Evolutionary conservation across 352 stramenopile genomes (phyloP).

Genomic region (Phytophthora macrochlamydospora): DNA sequence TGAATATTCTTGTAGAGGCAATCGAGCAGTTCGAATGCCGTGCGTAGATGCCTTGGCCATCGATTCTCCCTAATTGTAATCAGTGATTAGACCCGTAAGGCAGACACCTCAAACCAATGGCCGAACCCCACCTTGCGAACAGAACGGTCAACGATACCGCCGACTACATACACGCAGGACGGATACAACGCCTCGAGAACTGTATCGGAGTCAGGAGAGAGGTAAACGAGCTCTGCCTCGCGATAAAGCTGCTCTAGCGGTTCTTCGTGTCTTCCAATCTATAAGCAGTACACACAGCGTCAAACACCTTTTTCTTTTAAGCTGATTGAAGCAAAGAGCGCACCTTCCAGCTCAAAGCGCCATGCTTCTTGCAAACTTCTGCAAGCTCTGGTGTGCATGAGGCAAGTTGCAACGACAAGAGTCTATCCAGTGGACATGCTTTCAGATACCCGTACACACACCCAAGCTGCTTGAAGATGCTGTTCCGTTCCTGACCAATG

Average conservation of each 20-base stretch:
- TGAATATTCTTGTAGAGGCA: constrained; percentile 78
- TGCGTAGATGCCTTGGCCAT: constrained; percentile 39
- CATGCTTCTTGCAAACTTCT: constrained; percentile 45
- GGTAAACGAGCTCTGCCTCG: constrained; percentile 66
- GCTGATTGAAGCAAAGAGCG: neutral
- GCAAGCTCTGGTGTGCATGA: constrained; percentile 49
- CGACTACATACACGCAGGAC: constrained; percentile 71
- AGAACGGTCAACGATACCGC: constrained; percentile 86
- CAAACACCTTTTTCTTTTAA: no score
- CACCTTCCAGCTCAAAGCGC: constrained; percentile 68
- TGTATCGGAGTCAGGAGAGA: constrained; percentile 84
- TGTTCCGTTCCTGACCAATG: constrained; percentile 62
- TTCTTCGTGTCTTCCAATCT: constrained; percentile 48
- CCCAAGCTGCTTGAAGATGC: constrained; percentile 81
- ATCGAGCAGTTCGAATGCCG: constrained; percentile 40
- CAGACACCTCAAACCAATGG: neutral
- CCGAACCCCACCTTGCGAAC: constrained; percentile 60
- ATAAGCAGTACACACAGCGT: neutral
- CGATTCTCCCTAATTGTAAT: constrained; percentile 44
- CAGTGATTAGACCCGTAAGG: neutral
- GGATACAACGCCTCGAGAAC: constrained; percentile 60
- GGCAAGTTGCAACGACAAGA: constrained; percentile 64
- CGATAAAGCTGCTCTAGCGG: constrained; percentile 60
- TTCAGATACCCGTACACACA: constrained; percentile 84
- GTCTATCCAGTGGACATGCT: constrained; percentile 58